A percentile compares a stretch with the other conserved stretches of the same genome.
These are phyloP conservation scores for Camptophora hylomeconis DNA, from an alignment of 2,329 filamentous ascomycete genomes.

Conservation along the genomic window DNA sequence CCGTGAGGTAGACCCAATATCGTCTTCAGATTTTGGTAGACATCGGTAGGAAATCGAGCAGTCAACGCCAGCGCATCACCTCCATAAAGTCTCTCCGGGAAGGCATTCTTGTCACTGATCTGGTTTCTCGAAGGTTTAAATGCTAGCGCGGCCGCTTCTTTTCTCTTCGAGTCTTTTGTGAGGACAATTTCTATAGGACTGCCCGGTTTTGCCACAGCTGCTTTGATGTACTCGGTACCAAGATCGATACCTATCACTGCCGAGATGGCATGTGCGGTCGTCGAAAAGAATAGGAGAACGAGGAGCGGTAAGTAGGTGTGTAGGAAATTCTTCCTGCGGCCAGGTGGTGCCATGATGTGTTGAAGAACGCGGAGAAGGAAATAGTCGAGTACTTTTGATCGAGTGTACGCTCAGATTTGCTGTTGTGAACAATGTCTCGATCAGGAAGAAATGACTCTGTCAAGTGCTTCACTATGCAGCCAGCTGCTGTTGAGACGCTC, in stretches of 20 bases:
- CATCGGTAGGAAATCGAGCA: slow-evolving; percentile 78
- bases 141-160: slow-evolving; percentile 79
- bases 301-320: slow-evolving; percentile 36
- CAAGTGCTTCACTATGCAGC: too few relatives aligned
- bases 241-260: slow-evolving; percentile 87
- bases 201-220: slow-evolving; percentile 86
- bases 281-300: slow-evolving; percentile 40
- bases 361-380: too few relatives aligned
- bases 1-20: slow-evolving; percentile 61
- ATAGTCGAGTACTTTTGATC: too few relatives aligned
- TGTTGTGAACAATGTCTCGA: too few relatives aligned
- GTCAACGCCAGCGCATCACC: slow-evolving; percentile 80
- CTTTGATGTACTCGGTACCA: slow-evolving; percentile 95
- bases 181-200: slow-evolving; percentile 95
- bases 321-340: slow-evolving; percentile 28
- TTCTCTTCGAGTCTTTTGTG: slow-evolving; percentile 93
- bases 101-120: slow-evolving; percentile 47
- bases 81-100: slow-evolving; percentile 83
- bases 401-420: too few relatives aligned
- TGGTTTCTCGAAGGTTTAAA: slow-evolving; percentile 74
- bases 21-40: slow-evolving; percentile 87
- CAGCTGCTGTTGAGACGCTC: too few relatives aligned
- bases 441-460: too few relatives aligned
- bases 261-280: slow-evolving; percentile 47
- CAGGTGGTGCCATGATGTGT: slow-evolving; percentile 33